phyloP scores from a whole-genome alignment of 495 filamentous ascomycete species.

The Endocarpon pusillum region DNA sequence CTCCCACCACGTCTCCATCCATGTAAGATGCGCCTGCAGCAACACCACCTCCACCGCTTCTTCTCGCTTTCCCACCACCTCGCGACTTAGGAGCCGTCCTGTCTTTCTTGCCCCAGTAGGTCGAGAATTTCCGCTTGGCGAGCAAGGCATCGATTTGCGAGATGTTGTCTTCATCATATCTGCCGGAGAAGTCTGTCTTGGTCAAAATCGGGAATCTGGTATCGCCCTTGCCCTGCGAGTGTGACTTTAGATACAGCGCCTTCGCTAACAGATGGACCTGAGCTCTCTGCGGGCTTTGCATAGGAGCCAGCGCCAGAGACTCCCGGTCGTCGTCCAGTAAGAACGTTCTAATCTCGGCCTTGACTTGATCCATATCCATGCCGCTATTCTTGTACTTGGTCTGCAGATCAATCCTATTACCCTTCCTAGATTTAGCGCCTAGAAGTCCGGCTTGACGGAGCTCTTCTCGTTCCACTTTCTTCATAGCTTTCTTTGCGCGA shows the following conservation, averaged over 20 bases:
- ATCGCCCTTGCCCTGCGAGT: slow-evolving; percentile 60
- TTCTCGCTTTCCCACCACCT: no score
- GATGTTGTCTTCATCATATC: slow-evolving; percentile 61
- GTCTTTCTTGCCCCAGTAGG: background rate
- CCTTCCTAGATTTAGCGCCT: slow-evolving; percentile 45
- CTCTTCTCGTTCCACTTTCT: slow-evolving; percentile 65
- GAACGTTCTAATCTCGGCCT: slow-evolving; percentile 54
- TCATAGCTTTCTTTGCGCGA: slow-evolving; percentile 60
- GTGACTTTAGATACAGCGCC: slow-evolving; percentile 58
- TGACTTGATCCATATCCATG: slow-evolving; percentile 53
- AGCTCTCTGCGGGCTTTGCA: slow-evolving; percentile 61
- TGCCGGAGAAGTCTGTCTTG: slow-evolving; percentile 55
- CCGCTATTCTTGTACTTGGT: slow-evolving; percentile 57
- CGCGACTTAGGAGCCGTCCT: no score
- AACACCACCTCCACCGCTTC: slow-evolving; percentile 20
- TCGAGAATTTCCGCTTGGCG: slow-evolving; percentile 1
- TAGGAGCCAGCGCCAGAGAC: slow-evolving; percentile 67
- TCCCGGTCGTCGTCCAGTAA: slow-evolving; percentile 44
- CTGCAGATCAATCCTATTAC: slow-evolving; percentile 45
- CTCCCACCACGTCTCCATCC: slow-evolving; percentile 86
- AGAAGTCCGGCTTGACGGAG: slow-evolving; percentile 65
- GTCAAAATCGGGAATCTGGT: slow-evolving; percentile 60
- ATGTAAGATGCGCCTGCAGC: slow-evolving; percentile 39
- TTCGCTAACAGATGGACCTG: slow-evolving; percentile 58
- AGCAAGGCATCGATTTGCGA: slow-evolving; percentile 11